Evolutionary conservation across 768 basidiomycete genomes (phyloP).

Genomic region (Asterophora lycoperdoides): DNA sequence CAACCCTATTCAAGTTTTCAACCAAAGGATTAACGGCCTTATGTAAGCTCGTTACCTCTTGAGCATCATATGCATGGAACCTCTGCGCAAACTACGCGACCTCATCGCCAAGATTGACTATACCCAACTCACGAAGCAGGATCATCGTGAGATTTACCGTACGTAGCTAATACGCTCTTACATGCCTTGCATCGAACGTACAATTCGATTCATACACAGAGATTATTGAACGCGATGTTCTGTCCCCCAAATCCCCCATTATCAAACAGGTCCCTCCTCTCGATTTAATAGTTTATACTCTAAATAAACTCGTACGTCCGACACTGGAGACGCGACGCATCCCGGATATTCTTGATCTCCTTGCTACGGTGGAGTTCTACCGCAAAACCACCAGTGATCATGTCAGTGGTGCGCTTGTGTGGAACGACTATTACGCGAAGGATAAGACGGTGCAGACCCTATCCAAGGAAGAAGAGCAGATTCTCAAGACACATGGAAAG

Average conservation of each 20-base stretch:
- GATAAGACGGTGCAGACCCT: conserved; percentile 12
- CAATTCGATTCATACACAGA: conserved; percentile 4
- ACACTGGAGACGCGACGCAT: conserved; percentile 20
- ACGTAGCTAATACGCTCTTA: not conserved
- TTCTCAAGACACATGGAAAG: conserved; percentile 18
- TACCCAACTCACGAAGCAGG: conserved; percentile 1
- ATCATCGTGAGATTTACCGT: conserved; percentile 19
- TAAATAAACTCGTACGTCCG: conserved; percentile 29
- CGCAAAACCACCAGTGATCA: conserved; percentile 24
- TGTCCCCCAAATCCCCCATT: conserved; percentile 21
- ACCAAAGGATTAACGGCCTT: too few relatives aligned
- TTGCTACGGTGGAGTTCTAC: conserved; percentile 35
- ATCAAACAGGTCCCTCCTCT: conserved; percentile 24
- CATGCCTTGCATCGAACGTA: too few relatives aligned
- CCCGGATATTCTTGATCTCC: conserved; percentile 31
- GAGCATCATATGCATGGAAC: conserved; percentile 12
- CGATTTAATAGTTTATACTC: conserved; percentile 26
- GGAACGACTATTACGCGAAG: conserved; percentile 25
- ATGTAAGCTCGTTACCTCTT: too few relatives aligned
- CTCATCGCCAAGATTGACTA: conserved; percentile 14
- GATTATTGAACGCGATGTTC: conserved; percentile 19
- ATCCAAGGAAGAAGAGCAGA: conserved; percentile 16
- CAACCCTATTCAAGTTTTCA: too few relatives aligned
- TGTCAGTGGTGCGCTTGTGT: conserved; percentile 23
- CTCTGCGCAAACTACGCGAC: conserved; percentile 14